These are phyloP conservation scores for Dalechampia spathulata DNA, from an alignment of 441 rosid genomes.

Conservation along the genomic window DNA sequence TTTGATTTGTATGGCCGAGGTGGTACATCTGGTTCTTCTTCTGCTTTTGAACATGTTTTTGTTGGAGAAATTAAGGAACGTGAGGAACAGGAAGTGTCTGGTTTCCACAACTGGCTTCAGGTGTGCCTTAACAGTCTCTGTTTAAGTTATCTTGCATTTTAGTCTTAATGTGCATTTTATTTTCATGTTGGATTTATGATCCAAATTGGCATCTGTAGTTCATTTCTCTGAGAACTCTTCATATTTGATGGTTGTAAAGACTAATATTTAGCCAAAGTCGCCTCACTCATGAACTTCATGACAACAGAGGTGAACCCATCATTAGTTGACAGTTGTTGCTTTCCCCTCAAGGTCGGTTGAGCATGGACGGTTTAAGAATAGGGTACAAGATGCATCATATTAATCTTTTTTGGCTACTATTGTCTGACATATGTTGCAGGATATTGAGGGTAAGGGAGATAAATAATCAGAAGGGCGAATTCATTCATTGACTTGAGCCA, in stretches of 20 bases:
- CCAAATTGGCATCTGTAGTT: neutral
- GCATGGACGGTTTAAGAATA: neutral
- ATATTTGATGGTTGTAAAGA: too few species aligned
- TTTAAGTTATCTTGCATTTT: neutral
- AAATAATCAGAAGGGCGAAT: too few species aligned
- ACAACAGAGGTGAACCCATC: neutral
- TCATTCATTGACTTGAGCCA: too few species aligned
- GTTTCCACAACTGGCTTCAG: slow-evolving; percentile 99
- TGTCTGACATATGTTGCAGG: neutral
- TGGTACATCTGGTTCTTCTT: slow-evolving; percentile 71
- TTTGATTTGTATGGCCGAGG: slow-evolving; percentile 82
- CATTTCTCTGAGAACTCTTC: neutral
- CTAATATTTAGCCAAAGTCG: too few species aligned
- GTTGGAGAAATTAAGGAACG: slow-evolving; percentile 83
- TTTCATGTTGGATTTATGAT: neutral
- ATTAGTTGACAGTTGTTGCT: neutral
- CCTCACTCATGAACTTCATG: too few species aligned
- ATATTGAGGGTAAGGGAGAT: too few species aligned
- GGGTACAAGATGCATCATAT: neutral
- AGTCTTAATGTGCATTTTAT: too few species aligned
- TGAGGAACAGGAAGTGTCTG: slow-evolving; percentile 71
- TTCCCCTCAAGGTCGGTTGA: neutral
- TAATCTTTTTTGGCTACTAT: neutral
- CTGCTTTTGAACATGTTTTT: slow-evolving; percentile 98
- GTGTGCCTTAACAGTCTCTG: slow-evolving; percentile 24